These are phyloP conservation scores for Curvularia eragrostidis DNA, from an alignment of 2,329 filamentous ascomycete genomes.

Conservation along the genomic window DNA sequence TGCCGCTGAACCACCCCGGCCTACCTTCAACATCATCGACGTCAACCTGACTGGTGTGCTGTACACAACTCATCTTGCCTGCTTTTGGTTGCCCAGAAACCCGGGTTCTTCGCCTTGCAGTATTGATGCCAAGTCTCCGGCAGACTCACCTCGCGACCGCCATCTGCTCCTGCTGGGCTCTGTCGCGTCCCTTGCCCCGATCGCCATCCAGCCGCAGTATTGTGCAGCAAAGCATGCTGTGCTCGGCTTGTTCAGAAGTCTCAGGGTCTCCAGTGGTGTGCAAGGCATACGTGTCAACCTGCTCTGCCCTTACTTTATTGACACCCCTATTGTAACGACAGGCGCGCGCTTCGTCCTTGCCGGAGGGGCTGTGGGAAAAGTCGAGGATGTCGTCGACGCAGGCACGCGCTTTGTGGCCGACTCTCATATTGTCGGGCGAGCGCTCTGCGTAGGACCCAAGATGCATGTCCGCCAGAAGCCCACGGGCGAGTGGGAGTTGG, in stretches of 20 bases:
- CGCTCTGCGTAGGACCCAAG: constrained; percentile 65
- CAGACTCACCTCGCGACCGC: constrained; percentile 55
- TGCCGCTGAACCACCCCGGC: constrained; percentile 56
- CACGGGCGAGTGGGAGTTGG: constrained; percentile 41
- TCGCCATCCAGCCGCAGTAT: constrained; percentile 60
- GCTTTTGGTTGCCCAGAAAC: constrained; percentile 64
- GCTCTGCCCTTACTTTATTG: constrained; percentile 71
- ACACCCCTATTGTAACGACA: constrained; percentile 64
- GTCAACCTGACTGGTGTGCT: constrained; percentile 70
- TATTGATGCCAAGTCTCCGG: constrained; percentile 38
- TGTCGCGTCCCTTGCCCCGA: constrained; percentile 60
- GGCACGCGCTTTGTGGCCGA: constrained; percentile 68
- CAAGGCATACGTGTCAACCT: constrained; percentile 68
- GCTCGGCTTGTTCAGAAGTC: constrained; percentile 67
- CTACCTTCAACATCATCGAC: constrained; percentile 62
- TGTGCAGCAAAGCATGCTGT: constrained; percentile 70
- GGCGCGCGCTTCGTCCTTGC: constrained; percentile 61
- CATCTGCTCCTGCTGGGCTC: constrained; percentile 70
- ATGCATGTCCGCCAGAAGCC: constrained; percentile 56
- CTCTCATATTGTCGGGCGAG: constrained; percentile 62
- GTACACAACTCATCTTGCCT: constrained; percentile 70
- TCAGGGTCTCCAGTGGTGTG: constrained; percentile 59
- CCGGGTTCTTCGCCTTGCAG: constrained; percentile 51
- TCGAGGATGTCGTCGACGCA: constrained; percentile 69
- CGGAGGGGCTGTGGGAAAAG: constrained; percentile 61